Evolutionary conservation across 768 basidiomycete genomes (phyloP).

Genomic region (Megacollybia marginata): DNA sequence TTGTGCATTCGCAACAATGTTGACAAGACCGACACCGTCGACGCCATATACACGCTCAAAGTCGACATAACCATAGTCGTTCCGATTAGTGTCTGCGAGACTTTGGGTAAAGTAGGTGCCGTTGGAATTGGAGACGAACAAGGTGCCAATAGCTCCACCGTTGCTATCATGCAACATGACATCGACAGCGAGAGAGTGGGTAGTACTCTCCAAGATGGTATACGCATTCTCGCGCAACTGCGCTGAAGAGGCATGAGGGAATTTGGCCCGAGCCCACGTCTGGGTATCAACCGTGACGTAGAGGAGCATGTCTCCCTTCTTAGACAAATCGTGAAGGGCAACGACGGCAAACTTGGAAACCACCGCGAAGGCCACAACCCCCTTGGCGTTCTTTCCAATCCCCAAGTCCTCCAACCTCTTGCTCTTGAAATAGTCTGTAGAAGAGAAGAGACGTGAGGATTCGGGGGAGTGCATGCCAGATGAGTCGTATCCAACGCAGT

Average conservation of each 20-base stretch:
- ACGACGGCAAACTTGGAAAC: constrained; percentile 91
- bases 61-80: constrained; percentile 84
- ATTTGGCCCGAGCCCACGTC: constrained; percentile 82
- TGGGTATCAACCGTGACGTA: constrained; percentile 83
- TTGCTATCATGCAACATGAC: constrained; percentile 65
- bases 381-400: constrained; percentile 76
- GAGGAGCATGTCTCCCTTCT: constrained; percentile 67
- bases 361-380: constrained; percentile 89
- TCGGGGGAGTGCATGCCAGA: constrained; percentile 41
- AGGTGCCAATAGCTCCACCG: constrained; percentile 66
- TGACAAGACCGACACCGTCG: constrained; percentile 88
- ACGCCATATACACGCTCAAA: constrained; percentile 84
- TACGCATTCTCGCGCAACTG: constrained; percentile 86
- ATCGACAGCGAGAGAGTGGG: constrained; percentile 91
- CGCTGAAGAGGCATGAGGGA: constrained; percentile 83
- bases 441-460: constrained; percentile 68
- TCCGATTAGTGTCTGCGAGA: constrained; percentile 88
- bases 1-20: constrained; percentile 75
- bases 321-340: constrained; percentile 68
- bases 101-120: constrained; percentile 93
- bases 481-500: constrained; percentile 84
- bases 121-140: constrained; percentile 94
- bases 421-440: constrained; percentile 77
- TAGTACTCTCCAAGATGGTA: constrained; percentile 91
- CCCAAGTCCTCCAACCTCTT: constrained; percentile 77